Evolutionary conservation across 1,284 basidiomycete species (phyloP).

Genomic region (Bondarzewia mesenterica): DNA sequence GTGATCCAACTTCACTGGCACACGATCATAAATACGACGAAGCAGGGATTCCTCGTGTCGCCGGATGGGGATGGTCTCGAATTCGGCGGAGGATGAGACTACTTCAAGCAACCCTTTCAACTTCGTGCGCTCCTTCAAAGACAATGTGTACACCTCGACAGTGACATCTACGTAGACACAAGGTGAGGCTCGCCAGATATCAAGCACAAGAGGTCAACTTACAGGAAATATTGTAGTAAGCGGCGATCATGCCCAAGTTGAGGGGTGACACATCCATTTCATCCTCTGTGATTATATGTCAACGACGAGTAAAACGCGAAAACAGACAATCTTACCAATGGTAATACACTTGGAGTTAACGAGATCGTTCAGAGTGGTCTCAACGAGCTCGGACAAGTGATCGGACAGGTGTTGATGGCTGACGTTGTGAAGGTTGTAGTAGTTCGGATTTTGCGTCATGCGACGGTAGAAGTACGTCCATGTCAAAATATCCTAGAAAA

Average conservation of each 20-base stretch:
- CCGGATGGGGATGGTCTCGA: conserved; percentile 90
- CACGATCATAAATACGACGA: conserved; percentile 90
- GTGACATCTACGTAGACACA: conserved; percentile 62
- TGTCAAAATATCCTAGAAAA: conserved; percentile 74
- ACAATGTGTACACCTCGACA: conserved; percentile 94
- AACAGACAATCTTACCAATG: conserved; percentile 52
- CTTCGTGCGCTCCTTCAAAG: conserved; percentile 95
- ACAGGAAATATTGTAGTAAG: conserved; percentile 89
- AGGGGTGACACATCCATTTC: conserved; percentile 90
- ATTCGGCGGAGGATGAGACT: conserved; percentile 93
- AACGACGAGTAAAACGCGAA: conserved; percentile 4
- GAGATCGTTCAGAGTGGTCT: conserved; percentile 86
- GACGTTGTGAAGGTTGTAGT: conserved; percentile 92
- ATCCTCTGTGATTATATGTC: conserved; percentile 47
- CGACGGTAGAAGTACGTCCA: conserved; percentile 97
- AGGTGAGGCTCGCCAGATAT: conserved; percentile 5
- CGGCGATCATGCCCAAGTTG: conserved; percentile 94
- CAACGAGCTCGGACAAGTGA: conserved; percentile 93
- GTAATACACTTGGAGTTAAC: conserved; percentile 93
- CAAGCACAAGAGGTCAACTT: conserved; percentile 20
- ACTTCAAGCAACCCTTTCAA: conserved; percentile 95
- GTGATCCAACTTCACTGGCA: conserved; percentile 87
- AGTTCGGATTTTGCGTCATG: conserved; percentile 93
- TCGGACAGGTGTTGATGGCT: conserved; percentile 91
- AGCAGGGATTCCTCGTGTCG: conserved; percentile 82